phyloP scores from a whole-genome alignment of 495 filamentous ascomycete genomes.

The Talaromyces wortmannii region DNA sequence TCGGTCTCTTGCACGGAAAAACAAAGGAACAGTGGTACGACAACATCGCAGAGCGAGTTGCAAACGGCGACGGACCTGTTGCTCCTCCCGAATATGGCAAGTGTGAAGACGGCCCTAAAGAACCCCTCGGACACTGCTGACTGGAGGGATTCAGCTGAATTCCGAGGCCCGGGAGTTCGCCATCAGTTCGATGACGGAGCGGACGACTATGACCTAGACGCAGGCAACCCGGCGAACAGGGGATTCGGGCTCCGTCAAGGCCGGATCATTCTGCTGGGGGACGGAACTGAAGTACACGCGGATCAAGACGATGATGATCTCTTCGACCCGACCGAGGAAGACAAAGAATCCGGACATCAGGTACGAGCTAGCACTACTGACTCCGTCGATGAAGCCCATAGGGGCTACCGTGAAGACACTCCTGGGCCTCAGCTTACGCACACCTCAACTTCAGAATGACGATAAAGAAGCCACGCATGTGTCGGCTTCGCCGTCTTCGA shows the following conservation, averaged over 20 bases:
- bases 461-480: constrained; percentile 35
- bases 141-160: constrained; percentile 70
- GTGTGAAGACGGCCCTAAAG: constrained; percentile 47
- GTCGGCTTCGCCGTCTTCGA: constrained; percentile 8
- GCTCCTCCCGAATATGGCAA: constrained; percentile 99
- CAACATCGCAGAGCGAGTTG: constrained; percentile 86
- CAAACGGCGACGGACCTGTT: constrained; percentile 95
- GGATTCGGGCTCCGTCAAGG: constrained; percentile 59
- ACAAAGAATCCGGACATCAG: constrained; percentile 62
- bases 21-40: constrained; percentile 98
- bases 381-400: constrained; percentile 20
- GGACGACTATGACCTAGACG: constrained; percentile 85
- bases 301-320: constrained; percentile 85
- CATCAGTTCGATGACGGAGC: constrained; percentile 89
- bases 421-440: constrained; percentile 41
- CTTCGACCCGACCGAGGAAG: constrained; percentile 75
- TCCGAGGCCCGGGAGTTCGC: constrained; percentile 81
- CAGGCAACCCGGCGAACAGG: constrained; percentile 50
- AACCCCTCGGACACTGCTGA: constrained; percentile 39
- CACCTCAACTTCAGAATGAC: constrained; percentile 6
- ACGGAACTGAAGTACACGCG: constrained; percentile 83
- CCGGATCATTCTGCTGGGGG: constrained; percentile 87
- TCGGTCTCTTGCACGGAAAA: constrained; percentile 83
- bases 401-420: constrained; percentile 50
- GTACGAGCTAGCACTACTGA: constrained; percentile 34